These are phyloP conservation scores for Botryotinia narcissicola DNA, from an alignment of 2,329 filamentous ascomycete genomes.

Conservation along the genomic window DNA sequence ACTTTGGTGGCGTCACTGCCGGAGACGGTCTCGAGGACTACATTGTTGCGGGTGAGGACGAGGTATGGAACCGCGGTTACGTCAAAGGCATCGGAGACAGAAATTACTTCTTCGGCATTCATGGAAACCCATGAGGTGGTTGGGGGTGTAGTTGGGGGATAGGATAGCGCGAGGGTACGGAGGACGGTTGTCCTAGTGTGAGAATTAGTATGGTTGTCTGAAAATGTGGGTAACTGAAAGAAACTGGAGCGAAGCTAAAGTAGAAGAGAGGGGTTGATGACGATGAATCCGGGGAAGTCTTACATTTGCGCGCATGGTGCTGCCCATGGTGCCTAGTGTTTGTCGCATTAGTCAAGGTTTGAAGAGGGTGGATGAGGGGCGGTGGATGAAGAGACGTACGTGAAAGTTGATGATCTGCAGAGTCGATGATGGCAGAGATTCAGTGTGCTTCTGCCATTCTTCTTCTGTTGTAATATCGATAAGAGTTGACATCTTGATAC, in stretches of 20 bases:
- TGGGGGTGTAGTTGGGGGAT: conserved; percentile 47
- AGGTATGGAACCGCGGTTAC: conserved; percentile 93
- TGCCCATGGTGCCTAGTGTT: conserved; percentile 73
- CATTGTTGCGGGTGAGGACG: conserved; percentile 72
- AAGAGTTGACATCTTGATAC: conserved; percentile 67
- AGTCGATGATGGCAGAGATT: conserved; percentile 63
- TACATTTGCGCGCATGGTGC: conserved; percentile 54
- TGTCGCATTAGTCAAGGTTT: conserved; percentile 14
- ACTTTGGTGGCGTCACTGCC: conserved; percentile 88
- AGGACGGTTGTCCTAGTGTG: conserved; percentile 81
- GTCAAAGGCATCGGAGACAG: conserved; percentile 88
- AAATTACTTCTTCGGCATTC: conserved; percentile 91
- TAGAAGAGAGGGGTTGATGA: neutral
- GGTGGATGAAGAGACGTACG: conserved; percentile 22
- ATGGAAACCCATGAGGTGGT: conserved; percentile 81
- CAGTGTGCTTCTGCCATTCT: conserved; percentile 69
- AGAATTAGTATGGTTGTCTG: neutral
- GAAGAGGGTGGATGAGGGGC: neutral
- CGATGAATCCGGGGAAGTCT: neutral
- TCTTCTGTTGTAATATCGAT: conserved; percentile 71
- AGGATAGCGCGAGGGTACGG: conserved; percentile 74
- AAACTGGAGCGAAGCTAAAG: conserved; percentile 91
- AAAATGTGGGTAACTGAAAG: conserved; percentile 76
- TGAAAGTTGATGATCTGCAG: conserved; percentile 91
- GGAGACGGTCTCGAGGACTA: conserved; percentile 80